Percentiles rank a stretch among this genome's conserved stretches.
Conservation (phyloP, 2,329 filamentous ascomycete species). For the Alternaria dauci region DNA sequence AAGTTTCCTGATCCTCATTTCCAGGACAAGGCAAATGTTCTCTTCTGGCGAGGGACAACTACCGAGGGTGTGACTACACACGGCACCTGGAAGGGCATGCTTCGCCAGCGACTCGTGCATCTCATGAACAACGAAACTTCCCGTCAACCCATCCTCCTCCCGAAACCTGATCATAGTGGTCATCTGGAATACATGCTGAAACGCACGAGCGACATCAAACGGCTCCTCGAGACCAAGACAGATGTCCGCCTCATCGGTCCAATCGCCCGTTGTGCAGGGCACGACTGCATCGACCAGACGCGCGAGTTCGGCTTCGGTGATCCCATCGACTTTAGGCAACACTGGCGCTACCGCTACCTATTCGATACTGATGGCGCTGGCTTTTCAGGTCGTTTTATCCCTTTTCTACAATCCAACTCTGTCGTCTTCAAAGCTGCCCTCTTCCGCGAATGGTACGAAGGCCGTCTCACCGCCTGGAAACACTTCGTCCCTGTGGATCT, state of each 20-base stretch:
- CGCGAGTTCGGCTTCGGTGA: conserved; percentile 60
- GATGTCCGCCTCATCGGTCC: conserved; percentile 68
- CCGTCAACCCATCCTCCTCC: conserved; percentile 44
- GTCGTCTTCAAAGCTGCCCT: conserved; percentile 76
- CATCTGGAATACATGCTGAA: conserved; percentile 67
- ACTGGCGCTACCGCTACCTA: conserved; percentile 74
- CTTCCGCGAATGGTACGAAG: conserved; percentile 82
- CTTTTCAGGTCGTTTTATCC: conserved; percentile 71
- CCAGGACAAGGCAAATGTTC: conserved; percentile 66
- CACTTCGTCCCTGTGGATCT: conserved; percentile 83
- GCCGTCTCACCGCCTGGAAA: conserved; percentile 76
- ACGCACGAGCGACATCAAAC: conserved; percentile 62
- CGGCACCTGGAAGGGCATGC: conserved; percentile 72
- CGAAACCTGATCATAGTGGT: conserved; percentile 58
- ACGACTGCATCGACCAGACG: conserved; percentile 63
- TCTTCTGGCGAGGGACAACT: conserved; percentile 80
- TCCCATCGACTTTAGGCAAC: conserved; percentile 61
- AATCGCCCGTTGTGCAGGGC: conserved; percentile 63
- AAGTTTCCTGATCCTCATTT: conserved; percentile 65
- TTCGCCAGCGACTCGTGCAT: conserved; percentile 75
- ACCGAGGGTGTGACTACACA: conserved; percentile 60
- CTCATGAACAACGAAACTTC: conserved; percentile 53
- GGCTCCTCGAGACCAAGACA: conserved; percentile 57
- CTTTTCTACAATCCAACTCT: conserved; percentile 70
- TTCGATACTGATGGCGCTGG: conserved; percentile 74